These are phyloP conservation scores for Ajuga chamaepitys DNA, from an alignment of 257 asterid genomes.

Conservation along the genomic window DNA sequence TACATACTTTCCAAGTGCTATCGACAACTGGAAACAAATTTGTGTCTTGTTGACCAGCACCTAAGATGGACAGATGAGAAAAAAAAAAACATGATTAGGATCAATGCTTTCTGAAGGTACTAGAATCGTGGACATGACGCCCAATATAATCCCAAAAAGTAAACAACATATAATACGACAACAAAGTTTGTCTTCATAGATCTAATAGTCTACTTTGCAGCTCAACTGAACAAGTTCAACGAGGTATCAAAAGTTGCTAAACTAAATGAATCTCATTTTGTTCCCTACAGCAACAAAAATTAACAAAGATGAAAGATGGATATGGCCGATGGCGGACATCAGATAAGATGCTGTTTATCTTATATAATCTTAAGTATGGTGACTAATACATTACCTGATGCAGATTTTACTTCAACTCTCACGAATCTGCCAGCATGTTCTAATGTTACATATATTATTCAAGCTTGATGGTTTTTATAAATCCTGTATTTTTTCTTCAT, in stretches of 20 bases:
- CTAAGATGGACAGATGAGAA: constrained; percentile 24
- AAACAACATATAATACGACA: not conserved
- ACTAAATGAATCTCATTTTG: not conserved
- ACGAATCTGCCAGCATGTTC: not conserved
- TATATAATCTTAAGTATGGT: not conserved
- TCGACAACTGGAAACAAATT: constrained; percentile 82
- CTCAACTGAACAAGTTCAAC: not conserved
- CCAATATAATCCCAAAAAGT: not conserved
- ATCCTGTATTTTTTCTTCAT: not conserved
- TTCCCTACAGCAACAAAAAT: not conserved
- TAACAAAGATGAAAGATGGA: not conserved
- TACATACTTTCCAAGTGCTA: constrained; percentile 78
- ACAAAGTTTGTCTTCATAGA: not conserved
- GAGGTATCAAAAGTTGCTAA: not conserved
- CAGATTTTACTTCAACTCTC: not conserved
- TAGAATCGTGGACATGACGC: constrained; percentile 1
- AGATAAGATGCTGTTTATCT: not conserved
- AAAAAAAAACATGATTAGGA: not conserved
- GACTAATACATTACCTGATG: not conserved
- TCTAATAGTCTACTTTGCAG: not conserved
- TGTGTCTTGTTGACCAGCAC: constrained; percentile 63
- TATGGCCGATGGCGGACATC: not conserved
- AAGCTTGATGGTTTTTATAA: not conserved
- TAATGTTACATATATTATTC: not conserved
- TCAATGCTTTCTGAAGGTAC: not conserved